Percentiles rank a stretch among this genome's conserved stretches.
phyloP scores from a whole-genome alignment of 1,284 basidiomycete species.

The Cutaneotrichosporon sp. region DNA sequence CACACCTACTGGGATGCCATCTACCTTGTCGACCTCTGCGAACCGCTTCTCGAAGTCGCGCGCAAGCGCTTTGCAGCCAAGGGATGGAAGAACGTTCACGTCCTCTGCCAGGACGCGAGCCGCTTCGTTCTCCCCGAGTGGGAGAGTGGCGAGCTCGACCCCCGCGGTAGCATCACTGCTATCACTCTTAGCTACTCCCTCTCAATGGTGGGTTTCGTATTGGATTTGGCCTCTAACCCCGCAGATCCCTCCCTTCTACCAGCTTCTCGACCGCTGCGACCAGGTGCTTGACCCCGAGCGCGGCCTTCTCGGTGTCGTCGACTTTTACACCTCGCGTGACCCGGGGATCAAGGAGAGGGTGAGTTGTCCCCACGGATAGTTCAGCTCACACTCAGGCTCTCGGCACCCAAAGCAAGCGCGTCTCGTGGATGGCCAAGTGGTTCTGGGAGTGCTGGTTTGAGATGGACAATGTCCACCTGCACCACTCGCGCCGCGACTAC shows the following conservation, averaged over 20 bases:
- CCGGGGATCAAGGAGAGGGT: constrained; percentile 53
- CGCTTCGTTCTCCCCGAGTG: constrained; percentile 63
- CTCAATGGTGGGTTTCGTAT: constrained; percentile 57
- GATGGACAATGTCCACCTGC: constrained; percentile 68
- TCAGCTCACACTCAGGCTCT: constrained; percentile 52
- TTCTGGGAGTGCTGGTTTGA: constrained; percentile 82
- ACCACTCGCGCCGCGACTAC: constrained; percentile 65
- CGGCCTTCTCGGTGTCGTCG: constrained; percentile 66
- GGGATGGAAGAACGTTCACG: constrained; percentile 70
- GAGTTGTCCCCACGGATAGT: constrained; percentile 3
- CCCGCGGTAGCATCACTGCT: constrained; percentile 57
- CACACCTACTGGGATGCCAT: constrained; percentile 62
- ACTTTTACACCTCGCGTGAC: constrained; percentile 71
- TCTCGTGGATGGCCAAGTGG: constrained; percentile 68
- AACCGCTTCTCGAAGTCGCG: constrained; percentile 68
- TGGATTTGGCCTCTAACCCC: background rate
- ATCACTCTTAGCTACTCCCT: constrained; percentile 68
- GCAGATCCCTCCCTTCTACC: constrained; percentile 66
- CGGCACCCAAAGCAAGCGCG: constrained; percentile 63
- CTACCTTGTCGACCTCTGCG: constrained; percentile 70
- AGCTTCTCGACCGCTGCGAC: constrained; percentile 65
- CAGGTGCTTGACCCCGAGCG: constrained; percentile 61
- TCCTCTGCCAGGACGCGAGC: constrained; percentile 69
- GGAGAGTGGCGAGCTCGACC: constrained; percentile 52
- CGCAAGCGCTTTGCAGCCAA: constrained; percentile 61